phyloP scores from a whole-genome alignment of 306 rosid species.

The Castanea crenata region DNA sequence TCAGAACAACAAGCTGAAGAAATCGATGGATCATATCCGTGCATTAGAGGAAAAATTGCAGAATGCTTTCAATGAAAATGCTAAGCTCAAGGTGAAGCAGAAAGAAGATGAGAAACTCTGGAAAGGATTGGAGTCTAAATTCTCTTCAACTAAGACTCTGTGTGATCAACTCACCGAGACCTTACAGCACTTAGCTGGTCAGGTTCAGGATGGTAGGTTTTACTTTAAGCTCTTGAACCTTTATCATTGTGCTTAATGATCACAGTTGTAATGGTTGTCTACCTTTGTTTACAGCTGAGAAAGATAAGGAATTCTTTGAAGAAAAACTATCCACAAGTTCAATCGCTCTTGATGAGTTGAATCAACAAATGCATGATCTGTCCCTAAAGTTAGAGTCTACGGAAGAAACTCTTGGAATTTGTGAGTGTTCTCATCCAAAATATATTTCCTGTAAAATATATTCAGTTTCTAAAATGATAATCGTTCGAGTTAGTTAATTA shows the following conservation, averaged over 20 bases:
- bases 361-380: conserved; percentile 62
- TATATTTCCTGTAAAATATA: not conserved
- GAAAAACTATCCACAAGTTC: conserved; percentile 62
- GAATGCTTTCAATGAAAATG: conserved; percentile 79
- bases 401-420: conserved; percentile 54
- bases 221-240: not conserved
- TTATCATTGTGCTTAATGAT: not conserved
- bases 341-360: conserved; percentile 63
- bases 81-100: conserved; percentile 88
- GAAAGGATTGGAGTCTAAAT: conserved; percentile 82
- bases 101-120: conserved; percentile 90
- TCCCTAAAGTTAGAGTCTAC: conserved; percentile 62
- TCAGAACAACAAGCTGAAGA: conserved; percentile 79
- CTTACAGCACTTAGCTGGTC: conserved; percentile 64
- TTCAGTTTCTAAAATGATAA: not conserved
- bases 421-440: conserved; percentile 40
- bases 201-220: conserved; percentile 75
- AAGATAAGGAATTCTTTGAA: conserved; percentile 70
- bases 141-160: conserved; percentile 82
- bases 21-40: conserved; percentile 60
- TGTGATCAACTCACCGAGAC: conserved; percentile 83
- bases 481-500: not conserved
- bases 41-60: conserved; percentile 83
- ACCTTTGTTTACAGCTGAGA: conserved; percentile 56
- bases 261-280: not conserved